Evolutionary conservation across 371 early-diverging fungal genomes (phyloP).

Genomic region (Mortierella sp.): DNA sequence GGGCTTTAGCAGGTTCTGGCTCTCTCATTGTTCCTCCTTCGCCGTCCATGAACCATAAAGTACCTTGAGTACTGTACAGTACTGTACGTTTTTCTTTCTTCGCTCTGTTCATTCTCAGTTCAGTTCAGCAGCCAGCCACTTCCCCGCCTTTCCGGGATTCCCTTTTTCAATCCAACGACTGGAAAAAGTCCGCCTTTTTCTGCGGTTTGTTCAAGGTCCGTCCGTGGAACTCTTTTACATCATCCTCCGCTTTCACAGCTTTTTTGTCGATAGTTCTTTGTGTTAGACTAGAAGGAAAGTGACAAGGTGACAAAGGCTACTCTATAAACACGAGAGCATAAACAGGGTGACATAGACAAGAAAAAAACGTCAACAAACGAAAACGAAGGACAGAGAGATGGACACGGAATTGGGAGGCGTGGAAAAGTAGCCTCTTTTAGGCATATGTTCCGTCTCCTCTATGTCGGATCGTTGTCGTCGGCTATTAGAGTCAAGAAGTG

Average conservation of each 20-base stretch:
- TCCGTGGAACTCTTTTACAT: not conserved
- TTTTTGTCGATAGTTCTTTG: not conserved
- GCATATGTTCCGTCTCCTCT: not conserved
- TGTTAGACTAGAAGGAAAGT: not conserved
- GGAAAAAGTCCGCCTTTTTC: not conserved
- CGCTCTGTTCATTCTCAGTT: not conserved
- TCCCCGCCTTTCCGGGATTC: not conserved
- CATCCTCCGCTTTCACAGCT: too few relatives aligned
- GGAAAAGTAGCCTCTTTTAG: slow-evolving; percentile 13
- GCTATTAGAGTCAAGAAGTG: not conserved
- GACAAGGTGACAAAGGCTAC: not conserved
- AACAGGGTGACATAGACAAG: not conserved
- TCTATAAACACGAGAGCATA: not conserved
- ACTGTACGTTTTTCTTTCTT: too few relatives aligned
- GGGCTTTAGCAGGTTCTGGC: slow-evolving; percentile 7
- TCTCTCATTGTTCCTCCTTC: not conserved
- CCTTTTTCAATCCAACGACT: slow-evolving; percentile 8
- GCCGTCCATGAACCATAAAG: not conserved
- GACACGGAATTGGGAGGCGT: not conserved
- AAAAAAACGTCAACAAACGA: not conserved
- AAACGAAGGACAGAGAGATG: not conserved
- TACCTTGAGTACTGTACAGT: not conserved
- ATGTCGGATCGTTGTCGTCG: not conserved
- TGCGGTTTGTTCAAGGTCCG: not conserved
- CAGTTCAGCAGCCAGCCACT: not conserved